A percentile compares a stretch with the other conserved stretches of the same genome.
These are phyloP conservation scores for Pseudofabraea citricarpa DNA, from an alignment of 2,329 filamentous ascomycete species.

Conservation along the genomic window DNA sequence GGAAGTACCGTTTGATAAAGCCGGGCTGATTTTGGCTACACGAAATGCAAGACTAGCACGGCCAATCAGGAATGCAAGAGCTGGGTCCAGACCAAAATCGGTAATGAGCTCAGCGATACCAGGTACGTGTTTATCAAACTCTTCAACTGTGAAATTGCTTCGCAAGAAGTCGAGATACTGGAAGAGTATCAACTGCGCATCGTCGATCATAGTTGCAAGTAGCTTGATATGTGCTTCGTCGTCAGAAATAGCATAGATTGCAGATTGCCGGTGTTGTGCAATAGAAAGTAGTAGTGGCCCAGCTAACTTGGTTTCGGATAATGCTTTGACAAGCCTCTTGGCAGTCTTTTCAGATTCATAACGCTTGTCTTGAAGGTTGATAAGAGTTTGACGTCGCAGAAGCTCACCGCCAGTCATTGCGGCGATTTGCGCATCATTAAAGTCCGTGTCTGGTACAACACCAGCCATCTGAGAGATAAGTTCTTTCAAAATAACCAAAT, in stretches of 20 bases:
- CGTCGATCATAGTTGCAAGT: conserved; percentile 81
- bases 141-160: conserved; percentile 67
- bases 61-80: conserved; percentile 79
- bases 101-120: conserved; percentile 67
- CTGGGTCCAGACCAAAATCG: conserved; percentile 74
- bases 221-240: conserved; percentile 81
- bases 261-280: conserved; percentile 84
- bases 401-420: conserved; percentile 84
- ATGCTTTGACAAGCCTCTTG: conserved; percentile 71
- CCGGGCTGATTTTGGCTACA: conserved; percentile 34
- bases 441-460: conserved; percentile 79
- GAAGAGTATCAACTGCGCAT: conserved; percentile 77
- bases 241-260: conserved; percentile 69
- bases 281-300: conserved; percentile 84
- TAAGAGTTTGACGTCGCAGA: conserved; percentile 74
- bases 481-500: conserved; percentile 87
- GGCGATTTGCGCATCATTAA: conserved; percentile 81
- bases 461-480: conserved; percentile 91
- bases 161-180: conserved; percentile 89
- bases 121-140: conserved; percentile 78
- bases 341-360: conserved; percentile 72
- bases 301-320: conserved; percentile 73
- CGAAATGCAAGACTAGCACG: conserved; percentile 68
- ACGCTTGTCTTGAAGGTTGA: conserved; percentile 75
- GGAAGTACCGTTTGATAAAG: conserved; percentile 15